A percentile compares a stretch with the other conserved stretches of the same genome.
These are phyloP conservation scores for Brasilioporus rufonigricans DNA, from an alignment of 768 basidiomycete species.

Conservation along the genomic window DNA sequence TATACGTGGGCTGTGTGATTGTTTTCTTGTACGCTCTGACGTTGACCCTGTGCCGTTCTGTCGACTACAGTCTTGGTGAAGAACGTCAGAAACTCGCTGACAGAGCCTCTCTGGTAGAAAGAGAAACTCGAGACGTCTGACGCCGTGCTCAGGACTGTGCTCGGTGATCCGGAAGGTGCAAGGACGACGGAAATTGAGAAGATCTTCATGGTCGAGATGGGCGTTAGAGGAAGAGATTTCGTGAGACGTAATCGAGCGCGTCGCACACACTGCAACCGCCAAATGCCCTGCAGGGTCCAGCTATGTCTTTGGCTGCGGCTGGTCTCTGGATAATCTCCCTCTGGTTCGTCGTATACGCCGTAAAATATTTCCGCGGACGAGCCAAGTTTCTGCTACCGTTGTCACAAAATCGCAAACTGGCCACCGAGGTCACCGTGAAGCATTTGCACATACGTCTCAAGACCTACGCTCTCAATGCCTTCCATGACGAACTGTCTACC, in stretches of 20 bases:
- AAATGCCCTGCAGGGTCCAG: constrained; percentile 2
- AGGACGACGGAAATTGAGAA: constrained; percentile 75
- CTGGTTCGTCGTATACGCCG: constrained; percentile 27
- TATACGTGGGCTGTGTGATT: constrained; percentile 92
- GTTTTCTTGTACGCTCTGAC: constrained; percentile 94
- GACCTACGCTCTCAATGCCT: constrained; percentile 48
- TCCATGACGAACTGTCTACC: constrained; percentile 44
- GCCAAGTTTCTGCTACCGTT: constrained; percentile 20
- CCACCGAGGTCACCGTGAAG: constrained; percentile 24
- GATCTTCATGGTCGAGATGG: constrained; percentile 68
- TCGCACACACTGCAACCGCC: too few relatives aligned
- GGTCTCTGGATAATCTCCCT: constrained; percentile 21
- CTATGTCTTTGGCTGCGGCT: constrained; percentile 22
- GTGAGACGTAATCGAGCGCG: constrained; percentile 2
- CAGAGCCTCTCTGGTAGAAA: constrained; percentile 88
- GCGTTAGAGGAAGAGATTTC: constrained; percentile 8
- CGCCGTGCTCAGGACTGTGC: constrained; percentile 62
- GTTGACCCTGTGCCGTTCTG: constrained; percentile 80
- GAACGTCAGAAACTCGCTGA: constrained; percentile 92
- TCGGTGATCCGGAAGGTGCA: constrained; percentile 60
- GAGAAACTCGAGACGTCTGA: constrained; percentile 88
- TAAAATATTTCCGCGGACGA: constrained; percentile 21
- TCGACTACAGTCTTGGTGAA: constrained; percentile 91
- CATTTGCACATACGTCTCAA: constrained; percentile 38
- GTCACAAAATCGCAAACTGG: constrained; percentile 19